phyloP scores from a whole-genome alignment of 2,329 filamentous ascomycete genomes.

The Grosmannia huntii region DNA sequence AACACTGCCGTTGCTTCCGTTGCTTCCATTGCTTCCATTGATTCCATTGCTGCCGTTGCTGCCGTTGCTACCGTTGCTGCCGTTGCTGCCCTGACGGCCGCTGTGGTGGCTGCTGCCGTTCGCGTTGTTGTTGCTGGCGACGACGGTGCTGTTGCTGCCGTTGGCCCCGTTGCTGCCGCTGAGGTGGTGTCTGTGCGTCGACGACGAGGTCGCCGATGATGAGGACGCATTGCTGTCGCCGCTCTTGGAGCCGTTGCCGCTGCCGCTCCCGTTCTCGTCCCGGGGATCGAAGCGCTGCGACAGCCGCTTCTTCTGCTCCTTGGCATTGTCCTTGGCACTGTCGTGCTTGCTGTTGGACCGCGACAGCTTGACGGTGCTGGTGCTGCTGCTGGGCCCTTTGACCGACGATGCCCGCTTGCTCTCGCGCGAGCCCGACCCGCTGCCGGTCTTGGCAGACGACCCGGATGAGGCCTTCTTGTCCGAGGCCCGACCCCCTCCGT shows the following conservation, averaged over 20 bases:
- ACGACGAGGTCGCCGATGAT: neutral
- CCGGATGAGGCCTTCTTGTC: neutral
- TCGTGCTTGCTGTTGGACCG: conserved; percentile 2
- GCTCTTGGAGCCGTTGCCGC: neutral
- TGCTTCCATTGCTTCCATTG: conserved; percentile 13
- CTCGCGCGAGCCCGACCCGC: neutral
- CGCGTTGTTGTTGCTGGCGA: neutral
- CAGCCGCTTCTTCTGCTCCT: conserved; percentile 17
- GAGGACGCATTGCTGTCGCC: neutral
- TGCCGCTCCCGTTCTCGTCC: neutral
- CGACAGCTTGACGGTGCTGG: conserved; percentile 5
- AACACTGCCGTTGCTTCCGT: conserved; percentile 15
- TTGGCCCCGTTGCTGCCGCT: conserved; percentile 1
- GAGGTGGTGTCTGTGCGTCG: neutral
- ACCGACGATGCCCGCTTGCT: neutral
- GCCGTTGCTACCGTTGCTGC: conserved; percentile 9
- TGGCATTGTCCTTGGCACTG: conserved; percentile 8
- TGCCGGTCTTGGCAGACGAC: neutral
- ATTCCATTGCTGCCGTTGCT: neutral
- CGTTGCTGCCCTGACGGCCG: conserved; percentile 10
- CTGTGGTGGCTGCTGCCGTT: conserved; percentile 2
- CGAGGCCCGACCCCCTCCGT: neutral
- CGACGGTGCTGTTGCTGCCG: neutral
- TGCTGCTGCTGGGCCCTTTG: conserved; percentile 11
- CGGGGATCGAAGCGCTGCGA: conserved; percentile 18